Base-by-base conservation (phyloP, 2,329 filamentous ascomycete genomes). In the Onygena corvina region DNA sequence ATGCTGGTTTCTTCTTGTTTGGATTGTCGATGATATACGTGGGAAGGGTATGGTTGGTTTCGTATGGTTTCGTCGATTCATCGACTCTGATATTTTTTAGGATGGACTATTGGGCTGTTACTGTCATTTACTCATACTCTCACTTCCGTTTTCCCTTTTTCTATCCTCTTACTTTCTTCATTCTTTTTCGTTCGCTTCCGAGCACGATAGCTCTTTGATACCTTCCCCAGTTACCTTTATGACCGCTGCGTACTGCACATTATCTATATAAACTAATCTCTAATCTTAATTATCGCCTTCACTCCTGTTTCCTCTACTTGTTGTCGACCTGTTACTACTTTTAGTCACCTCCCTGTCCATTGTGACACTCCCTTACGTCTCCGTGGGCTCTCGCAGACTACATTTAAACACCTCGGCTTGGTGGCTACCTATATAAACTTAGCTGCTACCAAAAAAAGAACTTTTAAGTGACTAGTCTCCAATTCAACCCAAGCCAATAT, bases 221-320 rank as follows among this genome's bases (percentile, higher is more conserved):
- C 20, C 20, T 40, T n/a, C 7, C 6, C n/a, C 34, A 11, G n/a
- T 21, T 46, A 21, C n/a, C 20, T 16, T 33, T 46, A 46, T 20
- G 42, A 46, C 23, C 31, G 12, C 23, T 16, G 25, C 42, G 25
- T 46, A 12, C 18, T 46, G 29, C 25, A 46, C 25, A 30, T 40
- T 30, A 30, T 23, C 40, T n/a, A 30, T 30, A 27, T 46, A 46
- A 46, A 16, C 14, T 46, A 46, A 46, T 46, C 20, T 46, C 42
- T 46, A 46, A 46, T 46, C 25, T 46, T 46, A 46, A 46, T 46
- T 46, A 16, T 12, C 36, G 25, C 4, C 11, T n/a, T 14, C 36
- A n/a, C 36, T 11, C 27, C 27, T 29, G 4, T 21, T 23, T 23
- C 8, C 11, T 40, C 11, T n/a, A 9, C 7, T 3, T 20, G 9